Base-by-base conservation (phyloP, 2,329 filamentous ascomycete species). In the Leptographium radiaticola region DNA sequence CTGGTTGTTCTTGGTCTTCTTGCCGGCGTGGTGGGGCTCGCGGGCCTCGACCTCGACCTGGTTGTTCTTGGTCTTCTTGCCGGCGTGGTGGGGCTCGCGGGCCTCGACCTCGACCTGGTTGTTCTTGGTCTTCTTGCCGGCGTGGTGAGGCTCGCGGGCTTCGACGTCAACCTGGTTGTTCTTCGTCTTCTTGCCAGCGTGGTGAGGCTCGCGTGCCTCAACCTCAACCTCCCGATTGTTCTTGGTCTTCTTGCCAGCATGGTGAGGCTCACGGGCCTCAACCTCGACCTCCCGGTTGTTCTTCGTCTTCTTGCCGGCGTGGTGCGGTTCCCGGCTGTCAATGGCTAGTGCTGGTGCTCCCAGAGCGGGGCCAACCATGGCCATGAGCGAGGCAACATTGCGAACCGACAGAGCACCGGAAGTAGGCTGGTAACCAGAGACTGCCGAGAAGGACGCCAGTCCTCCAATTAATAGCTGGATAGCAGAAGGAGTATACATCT, bases 401-500 rank as follows among this genome's bases (percentile, higher is more conserved):
- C 57, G 60, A 34, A 47, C 54, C 40, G 62, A 55, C 33, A 66
- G 56, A 48, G 55, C 59, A 38, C 42, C 51, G 25, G 52, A 46
- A 12, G 51, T 48, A 34, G 63, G 39, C 58, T 65, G 59, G 59
- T 63, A 66, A 52, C 59, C 59, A 53, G 58, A 58, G 36, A 64
- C 63, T 44, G 64, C 62, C 36, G 65, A 63, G 9, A 64, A 56
- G 53, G 64, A 64, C 51, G 63, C 57, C 33, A 67, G 61, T 59
- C 63, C 62, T 50, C 63, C 59, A 45, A 65, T 54, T 54, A 63
- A 59, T 50, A 66, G 56, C 57, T 65, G 62, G 44, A 61, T 57
- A 51, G 67, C 49, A 13, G 65, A 63, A 57, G 60, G 61, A 55
- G 63, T 59, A 59, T 66, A 61, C 65, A 65, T 66, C 6, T 58